Evolutionary conservation across 106 monocot species (phyloP).

Genomic region (Agapanthus africanus): DNA sequence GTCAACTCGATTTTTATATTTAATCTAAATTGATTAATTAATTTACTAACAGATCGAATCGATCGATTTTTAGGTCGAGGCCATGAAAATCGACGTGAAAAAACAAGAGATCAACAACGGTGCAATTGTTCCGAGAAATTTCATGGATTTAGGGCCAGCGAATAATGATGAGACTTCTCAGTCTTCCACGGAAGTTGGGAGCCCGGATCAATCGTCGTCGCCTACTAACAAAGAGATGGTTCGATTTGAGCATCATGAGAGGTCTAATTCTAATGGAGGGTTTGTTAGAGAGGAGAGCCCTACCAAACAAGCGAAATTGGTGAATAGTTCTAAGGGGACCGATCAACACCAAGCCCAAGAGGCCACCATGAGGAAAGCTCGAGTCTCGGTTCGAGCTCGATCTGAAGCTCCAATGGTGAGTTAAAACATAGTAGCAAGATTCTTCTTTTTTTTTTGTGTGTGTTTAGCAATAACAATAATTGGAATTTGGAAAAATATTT

Average conservation of each 20-base stretch:
- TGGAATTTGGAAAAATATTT: too few relatives aligned
- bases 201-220: constrained; percentile 17
- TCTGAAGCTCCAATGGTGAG: constrained; percentile 90
- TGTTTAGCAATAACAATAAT: too few relatives aligned
- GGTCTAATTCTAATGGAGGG: not conserved
- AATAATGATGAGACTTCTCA: constrained; percentile 38
- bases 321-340: constrained; percentile 1
- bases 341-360: constrained; percentile 63
- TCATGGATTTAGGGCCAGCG: constrained; percentile 55
- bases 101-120: not conserved
- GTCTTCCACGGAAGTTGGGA: constrained; percentile 48
- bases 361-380: constrained; percentile 84
- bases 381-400: constrained; percentile 84
- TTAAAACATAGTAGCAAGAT: not conserved
- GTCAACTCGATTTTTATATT: too few relatives aligned
- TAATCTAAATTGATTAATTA: too few relatives aligned
- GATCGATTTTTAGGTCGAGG: constrained; percentile 6
- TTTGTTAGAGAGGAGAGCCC: constrained; percentile 19
- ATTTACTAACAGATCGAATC: too few relatives aligned
- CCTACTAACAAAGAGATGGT: constrained; percentile 22
- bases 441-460: not conserved
- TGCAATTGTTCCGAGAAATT: constrained; percentile 55
- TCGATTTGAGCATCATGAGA: constrained; percentile 20
- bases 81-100: not conserved
- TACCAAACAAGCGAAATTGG: constrained; percentile 20